Evolutionary conservation across 495 filamentous ascomycete species (phyloP).

Genomic region (Penicillium maclennaniae): DNA sequence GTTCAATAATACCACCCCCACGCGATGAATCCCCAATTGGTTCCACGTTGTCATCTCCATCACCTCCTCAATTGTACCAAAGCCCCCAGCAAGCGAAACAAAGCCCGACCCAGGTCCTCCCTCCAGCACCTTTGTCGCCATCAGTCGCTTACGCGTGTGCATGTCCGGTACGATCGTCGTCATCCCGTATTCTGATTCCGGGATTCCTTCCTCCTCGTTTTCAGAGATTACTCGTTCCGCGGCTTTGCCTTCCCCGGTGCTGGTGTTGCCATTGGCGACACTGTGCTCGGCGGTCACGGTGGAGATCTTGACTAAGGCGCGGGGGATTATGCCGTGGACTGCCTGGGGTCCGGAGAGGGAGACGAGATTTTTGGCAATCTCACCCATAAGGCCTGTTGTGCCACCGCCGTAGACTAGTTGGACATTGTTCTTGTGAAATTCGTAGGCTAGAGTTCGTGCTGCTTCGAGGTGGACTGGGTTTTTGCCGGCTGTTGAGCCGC

Average conservation of each 20-base stretch:
- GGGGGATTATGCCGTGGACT: slow-evolving; percentile 91
- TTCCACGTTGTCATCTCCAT: slow-evolving; percentile 98
- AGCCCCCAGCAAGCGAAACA: slow-evolving; percentile 84
- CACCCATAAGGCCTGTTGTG: slow-evolving; percentile 92
- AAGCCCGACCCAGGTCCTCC: slow-evolving; percentile 85
- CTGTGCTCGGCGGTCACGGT: slow-evolving; percentile 59
- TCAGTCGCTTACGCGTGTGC: slow-evolving; percentile 90
- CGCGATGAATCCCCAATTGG: slow-evolving; percentile 87
- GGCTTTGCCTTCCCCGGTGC: slow-evolving; percentile 33
- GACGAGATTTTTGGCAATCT: slow-evolving; percentile 83
- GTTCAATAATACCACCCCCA: slow-evolving; percentile 78
- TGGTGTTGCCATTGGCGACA: slow-evolving; percentile 4
- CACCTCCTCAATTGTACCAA: slow-evolving; percentile 92
- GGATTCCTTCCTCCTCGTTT: slow-evolving; percentile 44
- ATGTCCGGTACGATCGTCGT: slow-evolving; percentile 91
- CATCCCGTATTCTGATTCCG: slow-evolving; percentile 67
- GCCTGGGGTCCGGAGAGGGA: slow-evolving; percentile 72
- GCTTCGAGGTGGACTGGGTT: slow-evolving; percentile 67
- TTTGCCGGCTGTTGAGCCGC: slow-evolving; percentile 70
- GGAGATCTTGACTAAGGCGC: slow-evolving; percentile 72
- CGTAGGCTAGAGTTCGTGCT: slow-evolving; percentile 70
- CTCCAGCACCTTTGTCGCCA: slow-evolving; percentile 79
- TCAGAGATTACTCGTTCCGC: slow-evolving; percentile 34
- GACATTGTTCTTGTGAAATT: slow-evolving; percentile 70
- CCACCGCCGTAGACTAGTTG: slow-evolving; percentile 91